Base-by-base conservation (phyloP, 2,329 filamentous ascomycete genomes). In the Phyllachora maydis region DNA sequence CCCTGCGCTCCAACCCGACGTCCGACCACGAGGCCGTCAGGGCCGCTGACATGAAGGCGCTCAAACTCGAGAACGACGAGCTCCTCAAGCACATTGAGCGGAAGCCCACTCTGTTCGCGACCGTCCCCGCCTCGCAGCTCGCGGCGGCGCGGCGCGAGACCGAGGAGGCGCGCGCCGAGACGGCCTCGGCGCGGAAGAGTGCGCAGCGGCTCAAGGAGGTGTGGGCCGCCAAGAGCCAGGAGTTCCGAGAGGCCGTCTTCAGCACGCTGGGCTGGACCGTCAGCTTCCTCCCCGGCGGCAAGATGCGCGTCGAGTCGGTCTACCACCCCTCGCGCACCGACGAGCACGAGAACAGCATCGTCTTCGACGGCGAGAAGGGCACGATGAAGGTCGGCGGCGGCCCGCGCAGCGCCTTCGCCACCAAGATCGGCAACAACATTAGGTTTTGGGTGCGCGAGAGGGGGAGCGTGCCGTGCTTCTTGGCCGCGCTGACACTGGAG, bases 321-420 rank as follows among this genome's bases (percentile, higher is more conserved):
- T 90, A 85, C 41, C 77, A 76, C 41, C 74, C 82, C 0, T 71
- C 65, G 3, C 47, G 30, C 50, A 66, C 44, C 42, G 67, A 76
- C 26, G 70, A 76, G 39, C 67, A 79, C 42, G 69, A 74, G 44
- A 72, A 73, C 35, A 68, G 62, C 27, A 72, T 75, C 29, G 68
- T 92, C 0, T 93, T 93, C 44, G 82, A 92, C 46, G 82, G 82
- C 24, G 82, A 93, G 50, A 71, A 76, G 28, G 88, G 85, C 6
- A 93, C 83, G 1, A 98, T 98, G 88, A 98, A 98, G 59, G 77
- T 98, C 27, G 78, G 74, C 16, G 88, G 88, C 2, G 88, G 88
- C 0, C 78, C 82, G 2, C 65, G 77, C 40, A 90, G 79, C 41
- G 60, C 68, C 8, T 98, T 98, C 47, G 88, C 83, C 2, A 53